Evolutionary conservation across 176 grass and related monocot genomes (phyloP).

Genomic region (Phoenix dactylifera): DNA sequence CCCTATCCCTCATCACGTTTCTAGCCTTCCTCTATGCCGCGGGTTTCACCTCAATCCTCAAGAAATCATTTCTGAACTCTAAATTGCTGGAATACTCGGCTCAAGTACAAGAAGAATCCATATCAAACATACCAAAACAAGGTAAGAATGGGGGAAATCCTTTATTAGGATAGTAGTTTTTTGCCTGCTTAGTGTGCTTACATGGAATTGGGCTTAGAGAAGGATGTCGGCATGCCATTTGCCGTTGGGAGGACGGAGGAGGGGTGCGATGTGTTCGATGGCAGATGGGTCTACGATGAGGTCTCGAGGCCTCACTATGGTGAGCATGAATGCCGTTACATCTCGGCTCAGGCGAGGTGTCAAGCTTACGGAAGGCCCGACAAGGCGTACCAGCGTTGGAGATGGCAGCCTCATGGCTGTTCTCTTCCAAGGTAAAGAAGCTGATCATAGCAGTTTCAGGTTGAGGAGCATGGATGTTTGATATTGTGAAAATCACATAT

Average conservation of each 20-base stretch:
- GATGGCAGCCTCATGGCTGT: slow-evolving; percentile 16
- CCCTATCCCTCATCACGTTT: too few relatives aligned
- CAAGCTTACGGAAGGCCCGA: slow-evolving; percentile 9
- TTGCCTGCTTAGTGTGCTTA: too few relatives aligned
- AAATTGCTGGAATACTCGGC: too few relatives aligned
- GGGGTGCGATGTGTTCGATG: slow-evolving; percentile 12
- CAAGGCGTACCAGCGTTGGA: slow-evolving; percentile 4
- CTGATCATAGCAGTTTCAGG: not conserved
- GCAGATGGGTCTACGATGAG: slow-evolving; percentile 5
- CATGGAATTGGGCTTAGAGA: not conserved
- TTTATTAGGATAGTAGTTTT: too few relatives aligned
- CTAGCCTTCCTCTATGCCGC: too few relatives aligned
- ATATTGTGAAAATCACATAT: too few relatives aligned
- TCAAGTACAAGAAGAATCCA: too few relatives aligned
- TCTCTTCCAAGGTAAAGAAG: slow-evolving; percentile 9
- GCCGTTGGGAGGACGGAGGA: slow-evolving; percentile 6
- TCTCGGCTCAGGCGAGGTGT: slow-evolving; percentile 3
- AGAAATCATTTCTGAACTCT: too few relatives aligned
- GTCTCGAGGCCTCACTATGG: slow-evolving; percentile 2
- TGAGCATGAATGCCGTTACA: slow-evolving; percentile 5
- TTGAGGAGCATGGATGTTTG: too few relatives aligned
- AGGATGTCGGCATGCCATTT: slow-evolving; percentile 1
- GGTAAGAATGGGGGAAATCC: too few relatives aligned
- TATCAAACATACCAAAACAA: too few relatives aligned
- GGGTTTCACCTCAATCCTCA: too few relatives aligned